Evolutionary conservation across 257 asterid genomes (phyloP), one percentile per base, ranked within the genome.

Genomic region (Mentha longifolia): DNA sequence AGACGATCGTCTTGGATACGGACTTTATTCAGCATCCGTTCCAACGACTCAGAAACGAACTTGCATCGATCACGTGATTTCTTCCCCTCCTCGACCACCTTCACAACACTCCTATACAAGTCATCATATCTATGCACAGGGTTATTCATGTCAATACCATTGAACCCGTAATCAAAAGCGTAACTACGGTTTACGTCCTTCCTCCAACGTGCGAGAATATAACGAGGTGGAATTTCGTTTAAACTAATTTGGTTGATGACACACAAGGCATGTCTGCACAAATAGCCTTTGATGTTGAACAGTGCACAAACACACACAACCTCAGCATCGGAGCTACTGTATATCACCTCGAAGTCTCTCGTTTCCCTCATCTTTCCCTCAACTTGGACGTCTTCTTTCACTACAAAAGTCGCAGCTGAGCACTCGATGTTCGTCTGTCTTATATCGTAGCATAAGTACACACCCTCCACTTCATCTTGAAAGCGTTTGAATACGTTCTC

Each of bases 141-240:
- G 78, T 80, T 85, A 54, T 75, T 79, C 62, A 68, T 65, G 61
- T 85, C 88, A 58, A 87, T 87, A 51, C 80, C 79, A 12, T 80
- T 66, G 59, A 57, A 54, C 22, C 85, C 72, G 6, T 78, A 59
- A 56, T 77, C 73, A 39, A 78, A 72, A 47, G 54, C 57, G 59
- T 81, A 85, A 56, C 68, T 69, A 8, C 80, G 87, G 14, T 46
- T 10, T 10, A 80, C 61, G 72, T 85, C 91, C 79, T 81, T 85
- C 67, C 91, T 80, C 94, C 94, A 87, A 51, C 86, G 76, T 14
- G 82, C 60, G 54, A 87, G 94, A 42, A 85, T 76, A 71, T 85
- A 87, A 7, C 77, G 91, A n/a, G 87, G 55, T n/a, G 94, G 91
- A 60, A 79, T 83, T 80, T 85, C 91, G 46, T 85, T 87, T 49